Conservation (phyloP, 2,329 filamentous ascomycete species). For the Microthyrium microscopicum region DNA sequence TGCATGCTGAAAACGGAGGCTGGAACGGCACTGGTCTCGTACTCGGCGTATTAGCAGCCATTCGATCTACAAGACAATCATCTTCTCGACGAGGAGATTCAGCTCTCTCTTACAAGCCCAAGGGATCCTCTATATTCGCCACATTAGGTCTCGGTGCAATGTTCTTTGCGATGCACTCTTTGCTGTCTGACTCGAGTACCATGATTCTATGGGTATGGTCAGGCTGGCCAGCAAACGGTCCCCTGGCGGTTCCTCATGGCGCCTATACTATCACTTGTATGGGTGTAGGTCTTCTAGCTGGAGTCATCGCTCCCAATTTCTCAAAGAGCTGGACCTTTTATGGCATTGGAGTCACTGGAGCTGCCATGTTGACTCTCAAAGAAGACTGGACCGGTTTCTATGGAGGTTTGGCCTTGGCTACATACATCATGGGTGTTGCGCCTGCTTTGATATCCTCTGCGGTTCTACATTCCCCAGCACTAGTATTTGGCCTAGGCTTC, state of each 20-base stretch:
- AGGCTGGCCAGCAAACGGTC: conserved; percentile 79
- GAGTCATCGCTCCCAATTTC: conserved; percentile 55
- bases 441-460: conserved; percentile 62
- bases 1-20: conserved; percentile 78
- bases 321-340: conserved; percentile 67
- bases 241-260: conserved; percentile 76
- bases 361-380: conserved; percentile 58
- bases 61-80: conserved; percentile 56
- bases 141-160: conserved; percentile 67
- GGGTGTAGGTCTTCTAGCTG: conserved; percentile 61
- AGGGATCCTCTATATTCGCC: conserved; percentile 53
- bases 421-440: conserved; percentile 68
- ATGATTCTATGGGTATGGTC: conserved; percentile 99
- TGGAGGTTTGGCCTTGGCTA: conserved; percentile 57
- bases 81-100: conserved; percentile 29
- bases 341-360: conserved; percentile 61
- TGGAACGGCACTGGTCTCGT: conserved; percentile 74
- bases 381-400: conserved; percentile 82
- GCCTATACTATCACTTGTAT: conserved; percentile 75
- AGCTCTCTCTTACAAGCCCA: conserved; percentile 35
- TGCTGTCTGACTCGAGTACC: conserved; percentile 91
- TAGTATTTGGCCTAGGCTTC: conserved; percentile 77
- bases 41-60: conserved; percentile 57
- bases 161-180: conserved; percentile 77
- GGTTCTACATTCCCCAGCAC: conserved; percentile 57